These are phyloP conservation scores for Colletotrichum falcatum DNA, from an alignment of 2,329 filamentous ascomycete genomes.

Conservation along the genomic window DNA sequence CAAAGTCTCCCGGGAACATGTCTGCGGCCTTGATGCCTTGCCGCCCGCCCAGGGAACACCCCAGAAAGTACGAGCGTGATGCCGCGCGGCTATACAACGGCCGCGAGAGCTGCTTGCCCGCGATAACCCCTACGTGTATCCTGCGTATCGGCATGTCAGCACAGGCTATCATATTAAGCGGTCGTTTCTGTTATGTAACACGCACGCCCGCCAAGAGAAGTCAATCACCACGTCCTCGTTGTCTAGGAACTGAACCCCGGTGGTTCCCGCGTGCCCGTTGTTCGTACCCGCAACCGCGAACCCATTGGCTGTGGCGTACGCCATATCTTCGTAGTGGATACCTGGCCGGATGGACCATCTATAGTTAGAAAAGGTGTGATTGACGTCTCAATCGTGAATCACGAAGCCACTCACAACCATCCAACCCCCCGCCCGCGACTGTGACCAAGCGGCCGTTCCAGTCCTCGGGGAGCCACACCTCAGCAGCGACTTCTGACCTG, in stretches of 20 bases:
- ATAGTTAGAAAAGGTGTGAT: background rate
- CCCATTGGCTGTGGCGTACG: constrained; percentile 56
- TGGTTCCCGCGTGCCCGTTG: constrained; percentile 62
- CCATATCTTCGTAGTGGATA: constrained; percentile 60
- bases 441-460: constrained; percentile 61
- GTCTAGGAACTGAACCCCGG: constrained; percentile 48
- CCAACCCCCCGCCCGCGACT: constrained; percentile 62
- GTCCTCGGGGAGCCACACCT: constrained; percentile 60
- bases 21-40: constrained; percentile 62
- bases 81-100: constrained; percentile 58
- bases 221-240: constrained; percentile 53
- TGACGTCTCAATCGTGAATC: too few species aligned
- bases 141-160: constrained; percentile 31
- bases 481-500: constrained; percentile 56
- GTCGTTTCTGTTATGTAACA: background rate
- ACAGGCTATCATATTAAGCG: too few species aligned
- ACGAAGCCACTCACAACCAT: constrained; percentile 53
- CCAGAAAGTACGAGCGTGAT: constrained; percentile 61
- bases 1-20: constrained; percentile 60
- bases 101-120: constrained; percentile 61
- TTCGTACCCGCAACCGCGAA: constrained; percentile 63
- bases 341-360: constrained; percentile 31
- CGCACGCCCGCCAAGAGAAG: constrained; percentile 50
- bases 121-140: constrained; percentile 60
- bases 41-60: constrained; percentile 66